Percentiles rank a stretch among this genome's conserved stretches.
These are phyloP conservation scores for Terfezia boudieri DNA, from an alignment of 495 filamentous ascomycete species.

Conservation along the genomic window DNA sequence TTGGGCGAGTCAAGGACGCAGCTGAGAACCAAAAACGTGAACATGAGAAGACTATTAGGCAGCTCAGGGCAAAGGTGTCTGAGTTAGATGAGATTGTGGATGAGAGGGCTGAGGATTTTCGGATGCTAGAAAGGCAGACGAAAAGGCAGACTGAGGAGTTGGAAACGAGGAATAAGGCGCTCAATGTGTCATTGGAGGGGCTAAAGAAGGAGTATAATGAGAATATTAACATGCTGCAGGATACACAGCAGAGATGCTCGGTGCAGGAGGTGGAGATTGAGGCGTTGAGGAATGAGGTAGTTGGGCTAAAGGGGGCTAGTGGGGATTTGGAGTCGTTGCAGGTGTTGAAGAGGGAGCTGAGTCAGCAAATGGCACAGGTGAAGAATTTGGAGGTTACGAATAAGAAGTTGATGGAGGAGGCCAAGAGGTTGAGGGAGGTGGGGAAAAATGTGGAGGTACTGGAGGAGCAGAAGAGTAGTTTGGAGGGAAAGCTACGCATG, in stretches of 20 bases:
- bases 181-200: constrained; percentile 46
- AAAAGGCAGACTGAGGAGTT: constrained; percentile 50
- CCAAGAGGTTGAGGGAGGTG: constrained; percentile 54
- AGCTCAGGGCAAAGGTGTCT: background rate
- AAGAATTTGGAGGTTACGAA: constrained; percentile 58
- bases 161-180: constrained; percentile 41
- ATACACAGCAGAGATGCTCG: constrained; percentile 40
- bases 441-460: constrained; percentile 79
- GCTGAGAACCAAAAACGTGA: constrained; percentile 25
- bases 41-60: background rate
- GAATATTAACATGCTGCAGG: constrained; percentile 38
- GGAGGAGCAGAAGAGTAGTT: constrained; percentile 75
- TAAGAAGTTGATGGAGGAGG: constrained; percentile 54
- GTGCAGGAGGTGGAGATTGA: constrained; percentile 48
- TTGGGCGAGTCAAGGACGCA: constrained; percentile 45
- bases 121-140: constrained; percentile 44
- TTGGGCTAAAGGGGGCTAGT: constrained; percentile 59
- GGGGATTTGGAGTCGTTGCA: constrained; percentile 63
- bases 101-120: constrained; percentile 47
- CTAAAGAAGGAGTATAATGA: constrained; percentile 44
- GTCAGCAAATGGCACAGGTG: constrained; percentile 75
- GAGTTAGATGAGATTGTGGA: constrained; percentile 17
- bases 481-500: constrained; percentile 54
- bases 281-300: constrained; percentile 55
- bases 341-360: constrained; percentile 64